Evolutionary conservation across 2,329 filamentous ascomycete genomes (phyloP).

Genomic region (Penicillium sp.): DNA sequence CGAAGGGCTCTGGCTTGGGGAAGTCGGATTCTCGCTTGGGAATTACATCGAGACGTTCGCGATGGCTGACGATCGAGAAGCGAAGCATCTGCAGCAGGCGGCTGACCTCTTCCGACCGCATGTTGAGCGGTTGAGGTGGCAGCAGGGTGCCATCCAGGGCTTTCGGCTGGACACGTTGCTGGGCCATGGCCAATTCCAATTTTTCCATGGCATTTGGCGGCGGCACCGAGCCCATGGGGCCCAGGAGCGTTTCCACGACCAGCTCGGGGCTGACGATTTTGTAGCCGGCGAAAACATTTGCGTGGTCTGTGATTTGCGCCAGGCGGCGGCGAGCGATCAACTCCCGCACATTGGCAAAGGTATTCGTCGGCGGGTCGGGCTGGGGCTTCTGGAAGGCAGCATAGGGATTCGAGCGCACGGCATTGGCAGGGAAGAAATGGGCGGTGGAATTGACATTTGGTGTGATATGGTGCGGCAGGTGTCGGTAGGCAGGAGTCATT

Average conservation of each 20-base stretch:
- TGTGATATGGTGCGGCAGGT: slow-evolving; percentile 22
- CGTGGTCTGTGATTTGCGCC: slow-evolving; percentile 43
- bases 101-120: slow-evolving; percentile 42
- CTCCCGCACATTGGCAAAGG: slow-evolving; percentile 39
- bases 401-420: slow-evolving; percentile 17
- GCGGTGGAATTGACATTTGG: slow-evolving; percentile 9
- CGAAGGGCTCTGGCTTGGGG: slow-evolving; percentile 27
- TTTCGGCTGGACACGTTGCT: slow-evolving; percentile 39
- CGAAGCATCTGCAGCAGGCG: slow-evolving; percentile 42
- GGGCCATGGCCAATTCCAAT: slow-evolving; percentile 41
- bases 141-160: slow-evolving; percentile 36
- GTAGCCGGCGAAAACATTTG: slow-evolving; percentile 42
- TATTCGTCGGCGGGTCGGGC: slow-evolving; percentile 26
- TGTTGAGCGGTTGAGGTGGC: slow-evolving; percentile 38
- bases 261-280: slow-evolving; percentile 41
- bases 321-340: slow-evolving; percentile 40
- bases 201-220: slow-evolving; percentile 41
- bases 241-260: slow-evolving; percentile 41
- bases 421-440: slow-evolving; percentile 13
- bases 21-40: slow-evolving; percentile 36
- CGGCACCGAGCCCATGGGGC: slow-evolving; percentile 37
- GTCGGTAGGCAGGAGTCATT: slow-evolving; percentile 43
- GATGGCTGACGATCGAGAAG: slow-evolving; percentile 39
- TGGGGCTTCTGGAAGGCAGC: slow-evolving; percentile 14
- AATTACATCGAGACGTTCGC: slow-evolving; percentile 35